Evolutionary conservation across 148 eudicot genomes (phyloP), one percentile per base, ranked within the genome.

Genomic region (Vaccinium vitisidaea): DNA sequence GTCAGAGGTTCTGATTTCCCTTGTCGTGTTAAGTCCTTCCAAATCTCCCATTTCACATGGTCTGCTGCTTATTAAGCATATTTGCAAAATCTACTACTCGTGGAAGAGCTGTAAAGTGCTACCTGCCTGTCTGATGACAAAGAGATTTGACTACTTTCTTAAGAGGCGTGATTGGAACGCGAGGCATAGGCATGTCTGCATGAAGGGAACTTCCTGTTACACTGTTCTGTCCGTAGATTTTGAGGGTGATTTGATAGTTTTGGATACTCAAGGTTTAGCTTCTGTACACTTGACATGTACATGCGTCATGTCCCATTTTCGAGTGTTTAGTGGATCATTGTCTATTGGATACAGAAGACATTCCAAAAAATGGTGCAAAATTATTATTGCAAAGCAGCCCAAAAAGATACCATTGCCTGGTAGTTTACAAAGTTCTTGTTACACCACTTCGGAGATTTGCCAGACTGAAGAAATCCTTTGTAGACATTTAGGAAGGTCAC

Each of bases 401-500:
- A 83, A 21, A 50, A 75, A 78, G 76, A 85, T 83, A 82, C 99
- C 99, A 97, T 97, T 63, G 99, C 99, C 74, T 95, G 98, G 88
- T 93, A 97, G 91, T 97, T 97, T 32, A 97, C 82, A 80, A 85
- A 95, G 92, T 97, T 97, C 87, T 87, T 93, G 79, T 94, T 94
- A 88, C 99, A 97, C 99, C 99, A 97, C 80, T 91, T 94, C 39
- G 99, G 92, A 49, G 99, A 95, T 94, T 94, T 97, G 77, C 90
- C 87, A 21, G 98, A 95, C 89, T 89, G 93, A 77, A 94, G 80
- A 91, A 92, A 97, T 84, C 95, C 98, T 92, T 90, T 97, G 89
- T 97, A 97, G 73, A 97, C 93, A 88, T 97, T 97, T 39, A 97
- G 93, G 87, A 95, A 97, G 84, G 98, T 95, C 80, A 97, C 93